Evolutionary conservation across 352 stramenopile genomes (phyloP).

Genomic region (Pythium periplocum): DNA sequence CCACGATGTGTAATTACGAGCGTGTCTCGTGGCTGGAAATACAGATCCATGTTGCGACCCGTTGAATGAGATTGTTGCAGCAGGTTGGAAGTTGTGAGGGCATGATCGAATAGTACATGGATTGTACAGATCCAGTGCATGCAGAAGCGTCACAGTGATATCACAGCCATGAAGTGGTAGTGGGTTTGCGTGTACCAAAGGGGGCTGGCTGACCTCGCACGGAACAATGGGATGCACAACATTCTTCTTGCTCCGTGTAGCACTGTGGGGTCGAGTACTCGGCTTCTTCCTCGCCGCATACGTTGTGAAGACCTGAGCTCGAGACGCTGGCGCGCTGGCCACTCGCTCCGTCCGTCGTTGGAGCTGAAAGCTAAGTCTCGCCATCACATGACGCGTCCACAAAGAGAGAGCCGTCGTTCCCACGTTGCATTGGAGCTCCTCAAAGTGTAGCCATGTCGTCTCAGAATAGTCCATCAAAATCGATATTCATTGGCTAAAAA

Average conservation of each 20-base stretch:
- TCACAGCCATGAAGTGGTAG: slow-evolving; percentile 1
- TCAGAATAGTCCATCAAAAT: slow-evolving; percentile 4
- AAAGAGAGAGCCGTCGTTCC: no score
- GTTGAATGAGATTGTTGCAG: slow-evolving; percentile 3
- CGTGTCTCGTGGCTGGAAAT: slow-evolving; percentile 7
- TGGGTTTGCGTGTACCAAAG: neutral
- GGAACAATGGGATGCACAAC: slow-evolving; percentile 14
- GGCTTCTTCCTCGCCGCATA: neutral
- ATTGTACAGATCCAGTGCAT: slow-evolving; percentile 20
- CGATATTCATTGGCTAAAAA: slow-evolving; percentile 14
- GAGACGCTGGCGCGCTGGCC: no score
- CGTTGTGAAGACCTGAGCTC: no score
- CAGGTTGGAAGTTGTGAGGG: slow-evolving; percentile 7
- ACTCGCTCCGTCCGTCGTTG: no score
- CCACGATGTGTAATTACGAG: slow-evolving; percentile 18
- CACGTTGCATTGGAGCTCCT: neutral
- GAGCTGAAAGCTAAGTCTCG: no score
- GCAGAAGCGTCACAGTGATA: slow-evolving; percentile 8
- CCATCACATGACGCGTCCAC: no score
- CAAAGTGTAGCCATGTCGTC: slow-evolving; percentile 2
- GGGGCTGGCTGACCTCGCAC: neutral
- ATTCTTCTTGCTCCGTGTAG: slow-evolving; percentile 6
- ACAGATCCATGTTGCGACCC: neutral
- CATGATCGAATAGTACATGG: slow-evolving; percentile 19
- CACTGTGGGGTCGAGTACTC: no score